A percentile compares a stretch with the other conserved stretches of the same genome.
Conservation (phyloP, 2,329 filamentous ascomycete genomes). For the Diaporthe caulivora region DNA sequence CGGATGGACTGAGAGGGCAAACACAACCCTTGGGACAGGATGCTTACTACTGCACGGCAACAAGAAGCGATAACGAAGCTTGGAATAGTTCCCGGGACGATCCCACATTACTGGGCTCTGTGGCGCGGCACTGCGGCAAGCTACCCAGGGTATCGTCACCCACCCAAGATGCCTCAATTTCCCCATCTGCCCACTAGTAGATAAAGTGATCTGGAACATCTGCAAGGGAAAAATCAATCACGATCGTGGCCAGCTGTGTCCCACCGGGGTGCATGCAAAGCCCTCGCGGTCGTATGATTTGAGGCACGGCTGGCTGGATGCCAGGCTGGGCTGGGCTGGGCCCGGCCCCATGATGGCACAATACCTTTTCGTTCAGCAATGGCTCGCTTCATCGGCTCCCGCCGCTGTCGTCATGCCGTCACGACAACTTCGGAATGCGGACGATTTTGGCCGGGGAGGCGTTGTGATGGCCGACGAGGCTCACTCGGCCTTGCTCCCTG, state of each 20-base stretch:
- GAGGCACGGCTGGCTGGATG: neutral
- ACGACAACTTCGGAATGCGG: neutral
- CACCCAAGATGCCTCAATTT: conserved; percentile 1
- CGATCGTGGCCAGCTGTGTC: neutral
- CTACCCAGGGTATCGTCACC: conserved; percentile 9
- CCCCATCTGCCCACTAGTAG: conserved; percentile 15
- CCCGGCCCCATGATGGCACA: neutral
- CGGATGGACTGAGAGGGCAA: neutral
- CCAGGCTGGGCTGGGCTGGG: neutral
- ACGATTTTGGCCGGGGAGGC: neutral
- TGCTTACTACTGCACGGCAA: neutral
- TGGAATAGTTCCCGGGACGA: conserved; percentile 25
- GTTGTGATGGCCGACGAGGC: conserved; percentile 16
- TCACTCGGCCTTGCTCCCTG: conserved; percentile 11
- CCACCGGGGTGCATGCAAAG: neutral
- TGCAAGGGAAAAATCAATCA: neutral
- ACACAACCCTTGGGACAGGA: neutral
- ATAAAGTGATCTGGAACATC: conserved; percentile 20
- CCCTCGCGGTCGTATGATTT: conserved; percentile 20
- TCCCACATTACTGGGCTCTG: conserved; percentile 16
- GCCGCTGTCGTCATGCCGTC: conserved; percentile 26
- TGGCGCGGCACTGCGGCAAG: conserved; percentile 26
- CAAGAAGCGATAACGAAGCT: neutral
- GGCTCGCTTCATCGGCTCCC: neutral
- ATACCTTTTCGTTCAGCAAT: neutral